phyloP scores from a whole-genome alignment of 345 rosid species.

The Linum trigynum region DNA sequence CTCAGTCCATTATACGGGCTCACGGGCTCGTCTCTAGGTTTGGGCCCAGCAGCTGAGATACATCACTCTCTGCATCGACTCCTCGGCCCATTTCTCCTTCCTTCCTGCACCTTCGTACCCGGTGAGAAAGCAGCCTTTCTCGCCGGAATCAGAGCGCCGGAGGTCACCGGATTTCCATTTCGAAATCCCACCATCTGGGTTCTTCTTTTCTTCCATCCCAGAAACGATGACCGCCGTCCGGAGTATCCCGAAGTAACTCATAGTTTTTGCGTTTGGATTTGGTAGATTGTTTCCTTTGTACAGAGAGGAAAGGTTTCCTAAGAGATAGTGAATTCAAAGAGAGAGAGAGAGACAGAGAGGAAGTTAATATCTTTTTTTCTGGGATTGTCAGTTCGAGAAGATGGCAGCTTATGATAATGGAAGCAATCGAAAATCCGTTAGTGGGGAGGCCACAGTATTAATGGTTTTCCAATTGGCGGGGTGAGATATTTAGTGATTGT shows the following conservation, averaged over 20 bases:
- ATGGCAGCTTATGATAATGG: too few relatives aligned
- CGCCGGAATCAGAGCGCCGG: background rate
- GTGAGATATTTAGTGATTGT: too few relatives aligned
- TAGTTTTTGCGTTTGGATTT: background rate
- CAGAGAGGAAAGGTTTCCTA: too few relatives aligned
- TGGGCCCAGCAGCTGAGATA: conserved; percentile 40
- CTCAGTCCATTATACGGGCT: too few relatives aligned
- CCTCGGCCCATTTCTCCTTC: conserved; percentile 20
- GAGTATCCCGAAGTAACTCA: background rate
- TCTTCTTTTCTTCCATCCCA: background rate
- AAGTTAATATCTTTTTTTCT: too few relatives aligned
- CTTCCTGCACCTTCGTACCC: background rate
- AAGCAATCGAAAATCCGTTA: too few relatives aligned
- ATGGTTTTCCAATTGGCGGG: too few relatives aligned
- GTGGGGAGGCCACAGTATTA: too few relatives aligned
- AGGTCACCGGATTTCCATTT: conserved; percentile 2
- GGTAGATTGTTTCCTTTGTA: too few relatives aligned
- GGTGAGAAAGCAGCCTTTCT: background rate
- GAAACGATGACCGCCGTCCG: background rate
- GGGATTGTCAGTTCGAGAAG: too few relatives aligned
- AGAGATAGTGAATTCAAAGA: too few relatives aligned
- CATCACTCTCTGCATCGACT: conserved; percentile 30
- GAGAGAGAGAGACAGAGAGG: too few relatives aligned
- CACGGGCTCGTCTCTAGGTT: background rate
- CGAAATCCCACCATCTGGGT: conserved; percentile 1